These are phyloP conservation scores for Suillus alpinus DNA, from an alignment of 768 basidiomycete genomes.

Conservation along the genomic window DNA sequence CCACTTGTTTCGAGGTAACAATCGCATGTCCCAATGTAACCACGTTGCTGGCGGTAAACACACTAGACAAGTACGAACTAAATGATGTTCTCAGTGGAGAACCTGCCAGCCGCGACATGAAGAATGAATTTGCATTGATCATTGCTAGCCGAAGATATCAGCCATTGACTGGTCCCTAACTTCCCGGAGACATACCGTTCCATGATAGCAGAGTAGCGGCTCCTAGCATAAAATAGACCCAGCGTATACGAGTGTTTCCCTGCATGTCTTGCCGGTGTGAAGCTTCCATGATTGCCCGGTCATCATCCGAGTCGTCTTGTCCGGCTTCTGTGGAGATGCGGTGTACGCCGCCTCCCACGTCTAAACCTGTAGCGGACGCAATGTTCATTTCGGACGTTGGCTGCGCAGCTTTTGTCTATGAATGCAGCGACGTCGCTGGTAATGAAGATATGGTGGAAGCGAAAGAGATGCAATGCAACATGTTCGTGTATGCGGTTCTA, in stretches of 20 bases:
- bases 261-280: neutral
- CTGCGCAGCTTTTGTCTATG: neutral
- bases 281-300: neutral
- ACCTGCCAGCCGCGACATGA: constrained; percentile 63
- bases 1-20: constrained; percentile 60
- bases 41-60: constrained; percentile 66
- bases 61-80: constrained; percentile 61
- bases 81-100: constrained; percentile 60
- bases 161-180: neutral
- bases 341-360: neutral
- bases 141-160: constrained; percentile 48
- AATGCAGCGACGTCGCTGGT: neutral
- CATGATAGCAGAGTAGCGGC: constrained; percentile 81
- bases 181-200: constrained; percentile 63
- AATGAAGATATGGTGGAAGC: neutral
- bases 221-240: constrained; percentile 73
- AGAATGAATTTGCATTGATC: constrained; percentile 84
- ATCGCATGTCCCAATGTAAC: constrained; percentile 75
- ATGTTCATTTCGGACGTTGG: neutral
- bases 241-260: constrained; percentile 46
- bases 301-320: neutral
- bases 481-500: neutral
- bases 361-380: neutral
- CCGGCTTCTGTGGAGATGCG: neutral
- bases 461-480: neutral